Evolutionary conservation across 306 rosid species (phyloP), one percentile per base, ranked within the genome.

Genomic region (Cucumis cinereus): DNA sequence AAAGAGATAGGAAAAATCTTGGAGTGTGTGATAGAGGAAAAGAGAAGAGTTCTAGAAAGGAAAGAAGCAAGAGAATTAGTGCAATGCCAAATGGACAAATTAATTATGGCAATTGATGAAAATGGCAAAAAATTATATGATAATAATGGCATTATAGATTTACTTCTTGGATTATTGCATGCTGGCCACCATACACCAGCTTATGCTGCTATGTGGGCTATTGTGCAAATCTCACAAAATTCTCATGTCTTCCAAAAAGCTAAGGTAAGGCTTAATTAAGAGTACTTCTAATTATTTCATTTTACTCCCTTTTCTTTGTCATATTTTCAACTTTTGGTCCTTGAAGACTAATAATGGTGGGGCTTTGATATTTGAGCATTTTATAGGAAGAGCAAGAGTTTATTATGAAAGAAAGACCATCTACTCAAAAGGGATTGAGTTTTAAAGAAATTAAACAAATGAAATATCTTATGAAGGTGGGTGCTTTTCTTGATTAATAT

Each of bases 361-460:
- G 9, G 9, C 22, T 20, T 10, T 45, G 16, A 45, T 22, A 56
- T 56, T 56, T 56, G 26, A 24, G 4, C 8, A 12, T 12, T 26
- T 68, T 14, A 38, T 66, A 79, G 86, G 79, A 30, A 40, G 86
- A 83, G 35, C 83, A 83, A 80, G 79, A 77, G 41, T 52, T n/a
- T 3, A 77, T 80, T 30, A 10, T 83, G 0, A 73, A 57, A 22
- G 41, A 38, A 63, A 83, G 83, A 35, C 76, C 81, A n/a, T 8
- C 83, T 6, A 41, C 43, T 10, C 81, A 77, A 41, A 47, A 64
- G 70, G 74, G 86, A 56, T 15, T 83, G 20, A 79, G 12, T 49
- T 26, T 56, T 22, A 7, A 36, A 2, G 86, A 83, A 58, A 80
- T 80, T 16, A 83, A 47, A 49, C 79, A 66, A 36, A 83, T 83